Percentiles rank a stretch among this genome's conserved stretches.
Evolutionary conservation across 306 rosid genomes (phyloP).

Genomic region (Ormosia emarginata): DNA sequence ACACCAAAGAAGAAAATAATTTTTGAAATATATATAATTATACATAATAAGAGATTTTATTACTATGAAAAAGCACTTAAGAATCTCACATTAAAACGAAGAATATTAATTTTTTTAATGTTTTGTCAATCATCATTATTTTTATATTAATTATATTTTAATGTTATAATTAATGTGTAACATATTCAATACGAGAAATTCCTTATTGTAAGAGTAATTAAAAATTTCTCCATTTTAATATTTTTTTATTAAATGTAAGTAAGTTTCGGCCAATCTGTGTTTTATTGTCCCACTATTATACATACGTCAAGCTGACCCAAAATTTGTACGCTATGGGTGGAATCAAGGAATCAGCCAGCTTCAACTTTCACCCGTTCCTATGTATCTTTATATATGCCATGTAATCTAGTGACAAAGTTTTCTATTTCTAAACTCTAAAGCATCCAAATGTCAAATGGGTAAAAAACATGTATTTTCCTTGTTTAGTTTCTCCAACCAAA

Average conservation of each 20-base stretch:
- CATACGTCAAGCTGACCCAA: neutral
- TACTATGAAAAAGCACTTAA: too few species aligned
- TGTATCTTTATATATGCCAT: conserved; percentile 22
- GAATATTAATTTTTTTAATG: too few species aligned
- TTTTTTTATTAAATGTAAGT: neutral
- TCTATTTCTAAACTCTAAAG: neutral
- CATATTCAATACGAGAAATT: too few species aligned
- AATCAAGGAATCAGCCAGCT: neutral
- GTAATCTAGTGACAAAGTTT: neutral
- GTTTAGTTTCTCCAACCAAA: conserved; percentile 10
- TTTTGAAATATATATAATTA: too few species aligned
- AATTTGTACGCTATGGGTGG: conserved; percentile 18
- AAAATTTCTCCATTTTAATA: too few species aligned
- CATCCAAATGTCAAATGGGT: conserved; percentile 29
- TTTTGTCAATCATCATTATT: too few species aligned
- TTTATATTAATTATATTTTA: too few species aligned
- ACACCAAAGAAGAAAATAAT: too few species aligned
- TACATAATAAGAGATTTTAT: too few species aligned
- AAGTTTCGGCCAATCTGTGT: neutral
- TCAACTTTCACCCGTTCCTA: neutral
- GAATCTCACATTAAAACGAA: too few species aligned
- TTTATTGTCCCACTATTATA: neutral
- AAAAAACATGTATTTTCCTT: neutral
- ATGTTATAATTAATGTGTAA: too few species aligned
- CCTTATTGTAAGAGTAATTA: too few species aligned